Percentiles rank a stretch among this genome's conserved stretches.
Evolutionary conservation across 352 stramenopile genomes (phyloP).

Genomic region (Thraustochytrium aureum): DNA sequence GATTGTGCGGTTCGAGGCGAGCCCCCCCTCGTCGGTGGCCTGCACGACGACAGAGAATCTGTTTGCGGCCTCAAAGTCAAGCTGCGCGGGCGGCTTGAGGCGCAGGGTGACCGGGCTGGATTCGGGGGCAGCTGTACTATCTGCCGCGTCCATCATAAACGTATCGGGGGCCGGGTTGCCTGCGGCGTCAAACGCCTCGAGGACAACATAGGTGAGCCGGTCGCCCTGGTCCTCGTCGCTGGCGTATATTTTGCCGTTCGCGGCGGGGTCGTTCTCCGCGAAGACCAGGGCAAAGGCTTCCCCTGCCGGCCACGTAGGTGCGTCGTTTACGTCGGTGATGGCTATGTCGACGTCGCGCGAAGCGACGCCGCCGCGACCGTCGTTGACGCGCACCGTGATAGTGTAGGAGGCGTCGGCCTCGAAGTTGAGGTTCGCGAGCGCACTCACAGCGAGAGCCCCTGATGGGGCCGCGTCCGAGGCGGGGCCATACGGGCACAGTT

Average conservation of each 20-base stretch:
- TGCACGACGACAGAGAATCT: background rate
- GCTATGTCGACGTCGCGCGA: background rate
- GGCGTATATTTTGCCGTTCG: background rate
- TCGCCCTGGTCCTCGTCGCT: constrained; percentile 21
- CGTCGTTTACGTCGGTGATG: constrained; percentile 37
- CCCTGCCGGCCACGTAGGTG: background rate
- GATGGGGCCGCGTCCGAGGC: background rate
- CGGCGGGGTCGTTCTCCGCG: background rate
- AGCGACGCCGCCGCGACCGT: background rate
- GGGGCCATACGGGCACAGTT: background rate
- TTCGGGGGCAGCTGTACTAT: background rate
- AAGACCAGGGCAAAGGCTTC: background rate
- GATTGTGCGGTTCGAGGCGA: background rate
- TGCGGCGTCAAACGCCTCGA: background rate
- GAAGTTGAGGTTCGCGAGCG: constrained; percentile 17
- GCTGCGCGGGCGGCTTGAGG: background rate
- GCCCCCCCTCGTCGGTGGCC: background rate
- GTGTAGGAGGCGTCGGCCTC: background rate
- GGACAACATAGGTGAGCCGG: background rate
- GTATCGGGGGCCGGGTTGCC: background rate
- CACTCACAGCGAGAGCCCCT: background rate
- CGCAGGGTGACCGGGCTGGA: background rate
- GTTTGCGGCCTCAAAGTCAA: background rate
- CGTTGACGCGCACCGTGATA: constrained; percentile 34
- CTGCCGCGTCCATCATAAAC: background rate